A percentile compares a stretch with the other conserved stretches of the same genome.
phyloP scores from a whole-genome alignment of 495 filamentous ascomycete genomes.

The Friedmanniomyces simplex region DNA sequence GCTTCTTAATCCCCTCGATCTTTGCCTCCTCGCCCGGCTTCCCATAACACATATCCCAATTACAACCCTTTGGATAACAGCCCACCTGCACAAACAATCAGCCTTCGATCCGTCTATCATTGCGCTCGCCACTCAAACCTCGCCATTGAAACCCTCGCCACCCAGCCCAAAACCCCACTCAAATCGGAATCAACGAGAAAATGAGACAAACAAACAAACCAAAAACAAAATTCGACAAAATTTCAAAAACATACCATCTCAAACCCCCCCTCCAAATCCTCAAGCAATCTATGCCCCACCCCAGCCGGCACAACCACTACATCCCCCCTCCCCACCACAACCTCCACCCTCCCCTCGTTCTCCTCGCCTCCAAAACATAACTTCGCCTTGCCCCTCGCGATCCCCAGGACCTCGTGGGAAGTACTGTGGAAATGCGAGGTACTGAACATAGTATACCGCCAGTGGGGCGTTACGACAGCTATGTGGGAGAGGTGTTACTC shows the following conservation, averaged over 20 bases:
- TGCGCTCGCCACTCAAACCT: too few species aligned
- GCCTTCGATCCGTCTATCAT: not conserved
- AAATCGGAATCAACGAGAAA: too few species aligned
- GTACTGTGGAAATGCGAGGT: slow-evolving; percentile 57
- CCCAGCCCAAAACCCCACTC: not conserved
- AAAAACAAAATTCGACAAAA: not conserved
- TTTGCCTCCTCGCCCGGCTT: slow-evolving; percentile 24
- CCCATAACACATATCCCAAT: slow-evolving; percentile 66
- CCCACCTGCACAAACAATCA: slow-evolving; percentile 53
- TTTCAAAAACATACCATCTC: slow-evolving; percentile 41
- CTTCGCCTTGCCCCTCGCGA: slow-evolving; percentile 46
- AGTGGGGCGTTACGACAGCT: slow-evolving; percentile 50
- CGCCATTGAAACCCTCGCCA: too few species aligned
- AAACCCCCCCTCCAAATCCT: slow-evolving; percentile 46
- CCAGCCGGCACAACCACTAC: slow-evolving; percentile 58
- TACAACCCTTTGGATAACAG: slow-evolving; percentile 46
- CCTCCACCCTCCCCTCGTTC: slow-evolving; percentile 48
- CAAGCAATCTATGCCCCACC: slow-evolving; percentile 51
- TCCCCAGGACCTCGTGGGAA: slow-evolving; percentile 54
- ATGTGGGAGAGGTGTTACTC: slow-evolving; percentile 42
- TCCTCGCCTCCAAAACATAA: slow-evolving; percentile 59
- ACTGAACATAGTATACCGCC: slow-evolving; percentile 58
- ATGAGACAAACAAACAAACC: not conserved
- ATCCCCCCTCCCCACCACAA: slow-evolving; percentile 47
- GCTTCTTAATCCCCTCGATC: slow-evolving; percentile 18